A percentile compares a stretch with the other conserved stretches of the same genome.
phyloP scores from a whole-genome alignment of 1,139 yeast species.

The Saccharomyces hybrid region DNA sequence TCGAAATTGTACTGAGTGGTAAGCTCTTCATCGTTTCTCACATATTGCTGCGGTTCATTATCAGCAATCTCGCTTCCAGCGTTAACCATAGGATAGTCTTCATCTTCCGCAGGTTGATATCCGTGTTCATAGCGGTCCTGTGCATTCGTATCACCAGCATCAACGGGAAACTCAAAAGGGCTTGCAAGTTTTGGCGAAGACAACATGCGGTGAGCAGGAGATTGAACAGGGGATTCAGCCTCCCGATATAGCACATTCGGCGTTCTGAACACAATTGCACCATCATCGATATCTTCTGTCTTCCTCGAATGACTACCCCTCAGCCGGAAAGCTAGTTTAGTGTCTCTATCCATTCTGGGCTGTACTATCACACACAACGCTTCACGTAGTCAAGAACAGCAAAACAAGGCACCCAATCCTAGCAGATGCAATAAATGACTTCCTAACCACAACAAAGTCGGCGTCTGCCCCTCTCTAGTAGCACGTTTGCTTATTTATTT shows the following conservation, averaged over 20 bases:
- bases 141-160: background rate
- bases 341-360: slow-evolving; percentile 13
- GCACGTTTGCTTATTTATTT: background rate
- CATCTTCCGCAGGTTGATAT: background rate
- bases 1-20: slow-evolving; percentile 13
- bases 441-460: background rate
- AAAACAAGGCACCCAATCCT: background rate
- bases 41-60: background rate
- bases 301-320: slow-evolving; percentile 22
- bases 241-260: background rate
- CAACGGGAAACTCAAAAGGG: background rate
- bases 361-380: too few species aligned
- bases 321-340: slow-evolving; percentile 22
- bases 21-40: background rate
- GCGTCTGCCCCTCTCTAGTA: background rate
- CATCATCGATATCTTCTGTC: slow-evolving; percentile 9
- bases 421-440: background rate
- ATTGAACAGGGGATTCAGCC: background rate
- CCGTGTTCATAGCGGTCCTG: background rate
- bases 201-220: background rate
- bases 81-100: background rate
- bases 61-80: background rate
- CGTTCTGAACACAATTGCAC: slow-evolving; percentile 1
- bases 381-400: background rate
- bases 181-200: background rate